Evolutionary conservation across 306 rosid genomes (phyloP).

Genomic region (Citrullus amarus): DNA sequence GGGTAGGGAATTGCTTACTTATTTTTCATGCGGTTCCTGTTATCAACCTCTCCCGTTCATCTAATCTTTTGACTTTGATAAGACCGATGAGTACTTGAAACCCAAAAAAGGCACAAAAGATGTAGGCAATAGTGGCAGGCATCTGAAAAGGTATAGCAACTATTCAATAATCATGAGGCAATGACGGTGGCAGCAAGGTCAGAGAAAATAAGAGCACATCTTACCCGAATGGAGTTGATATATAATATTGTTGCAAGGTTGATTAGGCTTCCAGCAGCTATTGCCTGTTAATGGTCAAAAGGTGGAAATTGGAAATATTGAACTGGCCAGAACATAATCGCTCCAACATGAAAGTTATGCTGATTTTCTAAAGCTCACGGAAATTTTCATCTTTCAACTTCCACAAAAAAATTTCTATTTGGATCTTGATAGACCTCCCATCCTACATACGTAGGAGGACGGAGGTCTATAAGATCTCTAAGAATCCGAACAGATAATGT

Average conservation of each 20-base stretch:
- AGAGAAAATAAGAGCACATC: constrained; percentile 10
- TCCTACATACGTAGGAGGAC: not conserved
- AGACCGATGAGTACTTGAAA: constrained; percentile 86
- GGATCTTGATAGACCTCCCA: constrained; percentile 1
- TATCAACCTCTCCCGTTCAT: constrained; percentile 74
- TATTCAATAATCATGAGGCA: constrained; percentile 9
- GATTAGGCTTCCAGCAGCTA: constrained; percentile 90
- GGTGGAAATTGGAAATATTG: not conserved
- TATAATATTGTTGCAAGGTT: constrained; percentile 87
- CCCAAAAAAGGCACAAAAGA: constrained; percentile 62
- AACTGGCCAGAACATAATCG: constrained; percentile 13
- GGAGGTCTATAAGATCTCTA: not conserved
- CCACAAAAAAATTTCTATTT: not conserved
- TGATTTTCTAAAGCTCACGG: not conserved
- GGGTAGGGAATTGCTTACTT: constrained; percentile 5
- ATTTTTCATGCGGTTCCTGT: constrained; percentile 75
- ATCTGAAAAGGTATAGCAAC: constrained; percentile 35
- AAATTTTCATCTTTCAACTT: not conserved
- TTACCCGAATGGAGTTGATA: constrained; percentile 70
- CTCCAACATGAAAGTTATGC: not conserved
- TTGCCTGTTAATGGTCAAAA: constrained; percentile 50
- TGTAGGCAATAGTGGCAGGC: constrained; percentile 65
- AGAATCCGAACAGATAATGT: not conserved
- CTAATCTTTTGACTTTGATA: constrained; percentile 72
- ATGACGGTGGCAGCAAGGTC: constrained; percentile 7